phyloP scores from a whole-genome alignment of 495 filamentous ascomycete species.

The Glarea lozoyensis region DNA sequence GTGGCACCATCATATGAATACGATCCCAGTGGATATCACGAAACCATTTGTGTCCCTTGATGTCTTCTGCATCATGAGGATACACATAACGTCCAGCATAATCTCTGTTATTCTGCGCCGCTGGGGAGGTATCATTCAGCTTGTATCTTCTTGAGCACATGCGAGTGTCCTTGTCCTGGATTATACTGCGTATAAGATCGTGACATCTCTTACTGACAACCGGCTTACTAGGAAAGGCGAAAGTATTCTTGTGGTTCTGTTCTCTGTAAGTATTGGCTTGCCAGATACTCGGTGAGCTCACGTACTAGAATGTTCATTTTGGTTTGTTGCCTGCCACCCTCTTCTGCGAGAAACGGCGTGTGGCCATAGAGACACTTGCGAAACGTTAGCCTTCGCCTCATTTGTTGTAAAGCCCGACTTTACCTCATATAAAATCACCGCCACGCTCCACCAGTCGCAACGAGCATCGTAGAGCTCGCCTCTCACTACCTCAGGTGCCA shows the following conservation, averaged over 20 bases:
- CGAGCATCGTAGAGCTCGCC: constrained; percentile 81
- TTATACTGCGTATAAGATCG: constrained; percentile 65
- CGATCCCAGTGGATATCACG: constrained; percentile 56
- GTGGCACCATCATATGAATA: constrained; percentile 58
- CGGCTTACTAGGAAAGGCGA: constrained; percentile 56
- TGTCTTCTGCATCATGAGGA: constrained; percentile 66
- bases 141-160: constrained; percentile 65
- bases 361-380: constrained; percentile 74
- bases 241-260: constrained; percentile 42
- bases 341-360: constrained; percentile 80
- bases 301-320: constrained; percentile 72
- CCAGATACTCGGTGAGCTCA: constrained; percentile 10
- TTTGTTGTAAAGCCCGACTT: constrained; percentile 3
- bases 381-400: constrained; percentile 41
- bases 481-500: constrained; percentile 88
- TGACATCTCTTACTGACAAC: constrained; percentile 51
- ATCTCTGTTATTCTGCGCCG: constrained; percentile 41
- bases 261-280: background rate
- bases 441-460: constrained; percentile 96
- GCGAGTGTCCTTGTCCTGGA: constrained; percentile 68
- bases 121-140: constrained; percentile 3
- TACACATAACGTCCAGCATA: constrained; percentile 56
- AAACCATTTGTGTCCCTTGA: constrained; percentile 72
- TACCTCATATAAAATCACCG: constrained; percentile 83
- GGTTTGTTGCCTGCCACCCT: constrained; percentile 60